Evolutionary conservation across 768 basidiomycete species (phyloP).

Genomic region (Trametes cubensis): DNA sequence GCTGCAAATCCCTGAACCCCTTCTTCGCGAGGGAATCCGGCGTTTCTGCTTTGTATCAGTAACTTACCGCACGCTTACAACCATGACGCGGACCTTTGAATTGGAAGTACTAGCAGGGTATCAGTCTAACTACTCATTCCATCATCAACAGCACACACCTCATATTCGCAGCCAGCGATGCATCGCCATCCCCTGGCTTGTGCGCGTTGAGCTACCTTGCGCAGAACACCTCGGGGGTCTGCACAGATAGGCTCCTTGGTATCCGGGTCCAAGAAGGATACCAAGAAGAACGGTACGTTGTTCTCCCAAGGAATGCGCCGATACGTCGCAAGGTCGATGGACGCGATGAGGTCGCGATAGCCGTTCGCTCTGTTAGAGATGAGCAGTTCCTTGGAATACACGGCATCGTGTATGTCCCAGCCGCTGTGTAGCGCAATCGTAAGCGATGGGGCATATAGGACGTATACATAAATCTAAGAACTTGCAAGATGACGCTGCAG

Average conservation of each 20-base stretch:
- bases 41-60: constrained; percentile 60
- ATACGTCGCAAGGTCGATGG: constrained; percentile 84
- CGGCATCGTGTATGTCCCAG: constrained; percentile 90
- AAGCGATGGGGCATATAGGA: neutral
- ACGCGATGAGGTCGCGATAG: constrained; percentile 85
- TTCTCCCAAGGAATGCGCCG: constrained; percentile 92
- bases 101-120: constrained; percentile 73
- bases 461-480: constrained; percentile 11
- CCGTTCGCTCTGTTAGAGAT: constrained; percentile 94
- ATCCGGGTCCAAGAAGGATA: constrained; percentile 88
- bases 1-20: constrained; percentile 69
- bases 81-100: constrained; percentile 67
- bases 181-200: constrained; percentile 57
- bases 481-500: constrained; percentile 90
- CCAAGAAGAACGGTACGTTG: constrained; percentile 89
- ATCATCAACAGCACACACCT: constrained; percentile 53
- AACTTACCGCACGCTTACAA: neutral
- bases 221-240: constrained; percentile 85
- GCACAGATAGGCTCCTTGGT: constrained; percentile 75
- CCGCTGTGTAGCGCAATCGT: constrained; percentile 50
- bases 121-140: neutral
- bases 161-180: constrained; percentile 90
- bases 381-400: constrained; percentile 82
- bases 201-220: constrained; percentile 55
- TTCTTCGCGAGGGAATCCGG: constrained; percentile 76